A percentile compares a stretch with the other conserved stretches of the same genome.
These are phyloP conservation scores for Phanerodontia chrysosporium DNA, from an alignment of 768 basidiomycete genomes.

Conservation along the genomic window DNA sequence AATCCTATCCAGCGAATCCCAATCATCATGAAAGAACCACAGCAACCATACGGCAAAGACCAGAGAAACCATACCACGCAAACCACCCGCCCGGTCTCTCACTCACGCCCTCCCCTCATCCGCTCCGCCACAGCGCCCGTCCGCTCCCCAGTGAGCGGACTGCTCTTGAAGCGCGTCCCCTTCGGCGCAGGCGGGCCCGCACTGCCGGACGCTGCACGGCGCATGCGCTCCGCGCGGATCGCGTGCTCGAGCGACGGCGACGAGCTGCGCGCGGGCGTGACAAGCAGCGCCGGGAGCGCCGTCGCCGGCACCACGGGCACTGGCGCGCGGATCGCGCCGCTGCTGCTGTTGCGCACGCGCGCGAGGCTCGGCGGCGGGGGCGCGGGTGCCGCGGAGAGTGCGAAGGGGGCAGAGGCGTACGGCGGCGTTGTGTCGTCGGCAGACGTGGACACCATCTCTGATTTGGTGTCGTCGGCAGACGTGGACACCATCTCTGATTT, in stretches of 20 bases:
- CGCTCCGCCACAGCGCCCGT: conserved; percentile 47
- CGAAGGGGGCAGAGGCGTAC: too few species aligned
- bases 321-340: conserved; percentile 1
- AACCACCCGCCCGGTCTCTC: background rate
- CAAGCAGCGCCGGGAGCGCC: conserved; percentile 13
- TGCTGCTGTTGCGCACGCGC: background rate
- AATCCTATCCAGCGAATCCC: too few species aligned
- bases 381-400: too few species aligned
- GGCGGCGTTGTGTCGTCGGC: too few species aligned
- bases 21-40: too few species aligned
- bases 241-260: conserved; percentile 67
- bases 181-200: conserved; percentile 29
- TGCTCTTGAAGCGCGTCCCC: conserved; percentile 71
- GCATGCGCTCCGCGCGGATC: conserved; percentile 60
- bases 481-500: background rate
- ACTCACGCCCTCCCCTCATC: conserved; percentile 26
- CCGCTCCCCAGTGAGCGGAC: conserved; percentile 50
- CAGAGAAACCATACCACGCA: too few species aligned
- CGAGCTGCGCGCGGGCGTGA: conserved; percentile 29
- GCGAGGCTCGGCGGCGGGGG: background rate
- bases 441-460: too few species aligned
- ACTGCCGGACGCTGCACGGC: conserved; percentile 34
- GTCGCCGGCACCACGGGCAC: conserved; percentile 5
- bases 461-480: background rate
- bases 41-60: too few species aligned